A percentile compares a stretch with the other conserved stretches of the same genome.
Evolutionary conservation across 2,329 filamentous ascomycete species (phyloP).

Genomic region (Ploettnerulaceae sp.): DNA sequence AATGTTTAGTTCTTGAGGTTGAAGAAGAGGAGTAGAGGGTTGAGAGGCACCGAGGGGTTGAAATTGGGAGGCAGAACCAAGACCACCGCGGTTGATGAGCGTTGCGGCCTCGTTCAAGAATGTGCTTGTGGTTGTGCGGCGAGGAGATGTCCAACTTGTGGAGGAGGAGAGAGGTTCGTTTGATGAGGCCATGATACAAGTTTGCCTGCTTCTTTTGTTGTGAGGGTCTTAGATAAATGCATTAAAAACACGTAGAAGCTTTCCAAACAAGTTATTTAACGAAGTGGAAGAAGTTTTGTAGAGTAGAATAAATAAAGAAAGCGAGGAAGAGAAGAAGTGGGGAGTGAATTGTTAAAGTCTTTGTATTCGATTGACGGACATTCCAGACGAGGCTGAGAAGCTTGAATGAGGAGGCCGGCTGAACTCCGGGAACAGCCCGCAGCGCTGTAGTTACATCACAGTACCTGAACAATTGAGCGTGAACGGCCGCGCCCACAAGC

Average conservation of each 20-base stretch:
- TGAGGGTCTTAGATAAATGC: not conserved
- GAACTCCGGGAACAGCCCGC: not conserved
- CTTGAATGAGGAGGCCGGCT: not conserved
- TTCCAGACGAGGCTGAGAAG: slow-evolving; percentile 7
- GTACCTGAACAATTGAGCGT: too few relatives aligned
- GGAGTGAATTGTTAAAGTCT: slow-evolving; percentile 1
- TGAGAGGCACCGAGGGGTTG: not conserved
- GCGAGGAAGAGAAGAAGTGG: not conserved
- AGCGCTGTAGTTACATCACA: too few relatives aligned
- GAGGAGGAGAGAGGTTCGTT: slow-evolving; percentile 5
- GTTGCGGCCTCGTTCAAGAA: slow-evolving; percentile 12
- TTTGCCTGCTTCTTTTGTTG: too few relatives aligned
- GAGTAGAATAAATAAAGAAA: too few relatives aligned
- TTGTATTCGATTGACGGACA: not conserved
- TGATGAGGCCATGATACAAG: slow-evolving; percentile 13
- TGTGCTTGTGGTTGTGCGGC: slow-evolving; percentile 1
- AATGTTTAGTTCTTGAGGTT: slow-evolving; percentile 19
- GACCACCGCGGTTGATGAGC: slow-evolving; percentile 12
- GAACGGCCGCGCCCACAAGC: not conserved
- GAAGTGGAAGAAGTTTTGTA: too few relatives aligned
- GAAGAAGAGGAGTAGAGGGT: slow-evolving; percentile 2
- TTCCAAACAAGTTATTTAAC: too few relatives aligned
- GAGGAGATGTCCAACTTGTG: not conserved
- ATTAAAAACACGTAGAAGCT: not conserved
- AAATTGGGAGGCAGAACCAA: slow-evolving; percentile 4